phyloP scores from a whole-genome alignment of 78 protist species.

The Dictyostelium firmibasis region DNA sequence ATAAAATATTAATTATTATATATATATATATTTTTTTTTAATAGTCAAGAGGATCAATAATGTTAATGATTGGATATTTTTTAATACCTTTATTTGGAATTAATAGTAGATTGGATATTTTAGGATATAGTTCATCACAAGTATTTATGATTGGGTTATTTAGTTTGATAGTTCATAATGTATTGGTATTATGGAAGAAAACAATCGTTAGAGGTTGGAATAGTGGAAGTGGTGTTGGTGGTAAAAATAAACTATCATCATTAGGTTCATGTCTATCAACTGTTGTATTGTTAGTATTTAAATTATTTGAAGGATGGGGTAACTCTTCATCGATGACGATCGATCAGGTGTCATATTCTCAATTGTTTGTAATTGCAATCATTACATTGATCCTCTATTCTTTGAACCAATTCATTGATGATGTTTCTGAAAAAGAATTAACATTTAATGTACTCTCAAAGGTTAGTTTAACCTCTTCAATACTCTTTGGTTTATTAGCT shows the following conservation, averaged over 20 bases:
- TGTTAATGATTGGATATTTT: constrained; percentile 54
- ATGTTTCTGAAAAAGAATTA: constrained; percentile 56
- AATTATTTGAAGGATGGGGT: background rate
- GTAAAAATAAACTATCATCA: constrained; percentile 7
- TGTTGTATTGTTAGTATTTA: constrained; percentile 10
- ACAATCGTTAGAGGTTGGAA: constrained; percentile 23
- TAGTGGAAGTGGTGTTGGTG: background rate
- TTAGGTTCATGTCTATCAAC: constrained; percentile 12
- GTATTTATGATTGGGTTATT: constrained; percentile 12
- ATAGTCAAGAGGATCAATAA: constrained; percentile 55
- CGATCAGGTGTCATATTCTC: background rate
- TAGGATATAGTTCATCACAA: background rate
- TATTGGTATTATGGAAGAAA: background rate
- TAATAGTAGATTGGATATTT: background rate
- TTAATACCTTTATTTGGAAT: constrained; percentile 46
- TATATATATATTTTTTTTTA: background rate
- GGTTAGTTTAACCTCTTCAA: constrained; percentile 23
- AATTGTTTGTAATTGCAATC: background rate
- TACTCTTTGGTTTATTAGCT: background rate
- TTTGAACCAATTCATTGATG: constrained; percentile 17
- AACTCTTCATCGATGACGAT: background rate
- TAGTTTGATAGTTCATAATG: background rate
- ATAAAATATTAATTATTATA: background rate
- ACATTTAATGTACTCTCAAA: constrained; percentile 37
- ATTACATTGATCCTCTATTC: background rate